These are phyloP conservation scores for Termitomyces sp. DNA, from an alignment of 768 basidiomycete genomes.

Conservation along the genomic window DNA sequence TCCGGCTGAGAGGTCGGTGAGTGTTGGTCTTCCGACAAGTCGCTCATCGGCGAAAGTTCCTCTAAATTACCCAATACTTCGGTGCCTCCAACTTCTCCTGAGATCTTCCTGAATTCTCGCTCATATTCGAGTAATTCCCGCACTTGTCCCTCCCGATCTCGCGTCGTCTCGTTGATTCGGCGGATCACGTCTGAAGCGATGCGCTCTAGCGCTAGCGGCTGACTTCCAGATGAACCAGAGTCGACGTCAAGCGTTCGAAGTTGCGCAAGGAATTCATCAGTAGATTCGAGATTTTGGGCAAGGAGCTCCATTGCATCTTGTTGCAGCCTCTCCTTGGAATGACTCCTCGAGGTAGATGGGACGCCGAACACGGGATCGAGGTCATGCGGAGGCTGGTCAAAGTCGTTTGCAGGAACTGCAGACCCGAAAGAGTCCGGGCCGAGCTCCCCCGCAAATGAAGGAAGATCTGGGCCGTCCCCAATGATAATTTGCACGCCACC, in stretches of 20 bases:
- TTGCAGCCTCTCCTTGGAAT: constrained; percentile 22
- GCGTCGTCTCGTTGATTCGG: constrained; percentile 66
- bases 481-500: constrained; percentile 26
- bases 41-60: constrained; percentile 44
- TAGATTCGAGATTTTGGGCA: constrained; percentile 68
- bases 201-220: constrained; percentile 52
- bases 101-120: constrained; percentile 73
- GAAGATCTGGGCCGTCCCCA: constrained; percentile 19
- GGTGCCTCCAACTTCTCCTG: constrained; percentile 69
- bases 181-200: constrained; percentile 76
- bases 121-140: constrained; percentile 75
- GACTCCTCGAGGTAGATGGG: constrained; percentile 26
- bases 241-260: constrained; percentile 67
- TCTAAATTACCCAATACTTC: constrained; percentile 71
- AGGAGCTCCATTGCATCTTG: constrained; percentile 71
- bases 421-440: constrained; percentile 23
- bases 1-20: constrained; percentile 14
- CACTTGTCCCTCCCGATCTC: constrained; percentile 77
- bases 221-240: constrained; percentile 25
- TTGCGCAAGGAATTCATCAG: constrained; percentile 70
- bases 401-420: constrained; percentile 21
- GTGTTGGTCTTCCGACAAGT: constrained; percentile 33
- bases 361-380: constrained; percentile 42
- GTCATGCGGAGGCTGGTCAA: constrained; percentile 24
- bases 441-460: constrained; percentile 43